phyloP scores from a whole-genome alignment of 139 green algal genomes.

The Chara braunii region DNA sequence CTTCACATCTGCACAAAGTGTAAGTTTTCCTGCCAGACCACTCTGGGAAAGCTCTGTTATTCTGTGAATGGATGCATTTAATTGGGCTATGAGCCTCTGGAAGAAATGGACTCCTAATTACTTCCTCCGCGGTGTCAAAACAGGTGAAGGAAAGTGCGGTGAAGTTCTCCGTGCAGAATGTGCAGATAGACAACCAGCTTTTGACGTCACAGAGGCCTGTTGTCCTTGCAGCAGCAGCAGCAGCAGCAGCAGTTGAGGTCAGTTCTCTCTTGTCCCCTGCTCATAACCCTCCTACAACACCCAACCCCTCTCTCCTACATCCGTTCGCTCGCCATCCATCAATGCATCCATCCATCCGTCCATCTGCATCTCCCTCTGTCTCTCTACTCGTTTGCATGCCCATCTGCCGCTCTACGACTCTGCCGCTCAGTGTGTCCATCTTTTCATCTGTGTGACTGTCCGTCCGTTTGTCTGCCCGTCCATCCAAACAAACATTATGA shows the following conservation, averaged over 20 bases:
- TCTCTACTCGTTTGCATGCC: background rate
- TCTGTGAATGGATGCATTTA: background rate
- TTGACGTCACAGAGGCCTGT: constrained; percentile 52
- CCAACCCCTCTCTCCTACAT: background rate
- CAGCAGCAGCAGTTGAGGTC: background rate
- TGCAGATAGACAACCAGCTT: constrained; percentile 65
- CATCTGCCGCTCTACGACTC: background rate
- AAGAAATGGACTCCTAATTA: background rate
- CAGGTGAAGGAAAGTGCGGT: background rate
- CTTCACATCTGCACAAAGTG: background rate
- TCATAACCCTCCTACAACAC: background rate
- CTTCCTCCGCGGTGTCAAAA: background rate
- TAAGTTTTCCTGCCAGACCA: background rate
- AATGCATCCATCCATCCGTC: background rate
- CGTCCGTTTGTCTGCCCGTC: too few relatives aligned
- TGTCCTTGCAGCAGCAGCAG: constrained; percentile 38
- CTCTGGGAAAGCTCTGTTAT: background rate
- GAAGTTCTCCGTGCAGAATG: constrained; percentile 26
- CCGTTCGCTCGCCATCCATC: background rate
- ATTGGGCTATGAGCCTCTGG: too few relatives aligned
- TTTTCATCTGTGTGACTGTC: too few relatives aligned
- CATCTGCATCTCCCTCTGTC: background rate
- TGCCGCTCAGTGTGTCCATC: too few relatives aligned
- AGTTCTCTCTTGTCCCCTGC: background rate
- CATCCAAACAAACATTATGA: too few relatives aligned